These are phyloP conservation scores for Cyberlindnera xishuangbannaensis DNA, from an alignment of 805 yeast species.

Conservation along the genomic window DNA sequence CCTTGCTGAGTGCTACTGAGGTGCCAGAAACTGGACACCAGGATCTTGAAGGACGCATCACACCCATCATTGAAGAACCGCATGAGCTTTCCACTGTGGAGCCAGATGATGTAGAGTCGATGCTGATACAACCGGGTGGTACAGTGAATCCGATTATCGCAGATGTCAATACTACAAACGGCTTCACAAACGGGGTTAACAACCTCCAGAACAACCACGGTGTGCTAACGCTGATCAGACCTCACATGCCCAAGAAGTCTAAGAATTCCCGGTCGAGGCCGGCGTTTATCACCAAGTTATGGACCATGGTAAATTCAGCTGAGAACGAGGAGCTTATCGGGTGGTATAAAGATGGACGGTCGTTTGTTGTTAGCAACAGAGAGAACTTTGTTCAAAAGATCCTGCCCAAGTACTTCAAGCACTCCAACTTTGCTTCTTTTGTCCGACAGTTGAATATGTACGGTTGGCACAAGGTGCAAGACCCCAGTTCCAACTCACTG, in stretches of 20 bases:
- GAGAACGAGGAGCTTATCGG: slow-evolving; percentile 62
- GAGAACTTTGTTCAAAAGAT: slow-evolving; percentile 78
- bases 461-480: slow-evolving; percentile 99
- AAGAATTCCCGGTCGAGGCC: slow-evolving; percentile 56
- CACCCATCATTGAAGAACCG: slow-evolving; percentile 2
- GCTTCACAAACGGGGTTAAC: too few species aligned
- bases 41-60: neutral
- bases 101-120: too few species aligned
- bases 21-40: slow-evolving; percentile 1
- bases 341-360: slow-evolving; percentile 83
- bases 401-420: slow-evolving; percentile 90
- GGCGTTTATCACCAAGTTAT: slow-evolving; percentile 86
- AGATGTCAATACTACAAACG: too few species aligned
- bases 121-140: too few species aligned
- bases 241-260: slow-evolving; percentile 1
- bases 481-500: slow-evolving; percentile 70
- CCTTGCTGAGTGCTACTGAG: too few species aligned
- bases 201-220: neutral
- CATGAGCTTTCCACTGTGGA: neutral
- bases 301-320: slow-evolving; percentile 93
- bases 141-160: too few species aligned
- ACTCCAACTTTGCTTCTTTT: slow-evolving; percentile 90
- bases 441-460: slow-evolving; percentile 97
- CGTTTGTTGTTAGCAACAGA: slow-evolving; percentile 78
- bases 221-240: slow-evolving; percentile 6